Conservation (phyloP, 2,329 filamentous ascomycete genomes). For the Cyclaneusma minus region DNA sequence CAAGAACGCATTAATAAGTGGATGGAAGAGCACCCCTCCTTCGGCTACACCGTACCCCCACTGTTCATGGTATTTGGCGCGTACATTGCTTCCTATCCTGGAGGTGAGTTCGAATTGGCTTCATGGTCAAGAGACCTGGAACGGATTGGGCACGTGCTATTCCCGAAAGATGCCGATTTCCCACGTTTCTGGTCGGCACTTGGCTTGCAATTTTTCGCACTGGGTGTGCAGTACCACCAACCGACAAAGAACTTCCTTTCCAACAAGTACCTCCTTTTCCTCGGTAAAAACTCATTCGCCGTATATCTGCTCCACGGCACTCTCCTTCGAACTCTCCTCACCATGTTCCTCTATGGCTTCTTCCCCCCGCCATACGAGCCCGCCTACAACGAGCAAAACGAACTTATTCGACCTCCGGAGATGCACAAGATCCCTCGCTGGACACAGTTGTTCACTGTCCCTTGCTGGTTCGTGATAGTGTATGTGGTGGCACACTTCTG, state of each 20-base stretch:
- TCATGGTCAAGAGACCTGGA: constrained; percentile 35
- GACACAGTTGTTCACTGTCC: constrained; percentile 23
- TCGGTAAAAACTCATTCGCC: constrained; percentile 48
- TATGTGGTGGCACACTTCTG: constrained; percentile 31
- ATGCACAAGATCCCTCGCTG: constrained; percentile 22
- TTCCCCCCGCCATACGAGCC: constrained; percentile 17
- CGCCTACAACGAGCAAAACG: constrained; percentile 18
- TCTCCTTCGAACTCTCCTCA: constrained; percentile 40
- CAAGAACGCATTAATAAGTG: constrained; percentile 31
- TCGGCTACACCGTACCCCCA: constrained; percentile 27
- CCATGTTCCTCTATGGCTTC: constrained; percentile 41
- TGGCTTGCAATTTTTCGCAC: constrained; percentile 30
- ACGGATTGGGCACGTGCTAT: constrained; percentile 24
- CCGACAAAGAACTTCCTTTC: constrained; percentile 35
- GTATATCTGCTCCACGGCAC: constrained; percentile 49
- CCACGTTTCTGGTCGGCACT: constrained; percentile 32
- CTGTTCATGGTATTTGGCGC: constrained; percentile 35
- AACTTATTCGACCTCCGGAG: constrained; percentile 19
- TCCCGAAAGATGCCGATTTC: constrained; percentile 29
- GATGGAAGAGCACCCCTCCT: constrained; percentile 23
- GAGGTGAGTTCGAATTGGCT: constrained; percentile 34
- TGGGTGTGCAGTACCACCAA: constrained; percentile 36
- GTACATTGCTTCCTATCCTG: constrained; percentile 43
- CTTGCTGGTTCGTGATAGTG: constrained; percentile 30
- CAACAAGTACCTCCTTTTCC: constrained; percentile 39